Evolutionary conservation across 192 early-diverging fungal species (phyloP).

Genomic region (Coemansia sp.): DNA sequence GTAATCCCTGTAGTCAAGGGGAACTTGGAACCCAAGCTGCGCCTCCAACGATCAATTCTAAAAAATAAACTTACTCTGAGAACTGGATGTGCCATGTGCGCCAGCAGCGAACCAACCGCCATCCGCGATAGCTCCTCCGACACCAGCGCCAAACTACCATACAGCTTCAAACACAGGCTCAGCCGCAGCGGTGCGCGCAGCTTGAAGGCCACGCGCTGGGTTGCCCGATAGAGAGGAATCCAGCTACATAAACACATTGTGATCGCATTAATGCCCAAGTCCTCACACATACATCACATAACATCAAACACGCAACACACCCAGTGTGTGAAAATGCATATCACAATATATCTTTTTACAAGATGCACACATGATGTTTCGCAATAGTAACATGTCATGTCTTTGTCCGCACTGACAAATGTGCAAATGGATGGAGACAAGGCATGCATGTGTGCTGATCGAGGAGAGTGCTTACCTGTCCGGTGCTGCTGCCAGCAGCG

Average conservation of each 20-base stretch:
- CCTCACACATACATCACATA: slow-evolving; percentile 4
- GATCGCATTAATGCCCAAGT: slow-evolving; percentile 9
- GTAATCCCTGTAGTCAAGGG: no score
- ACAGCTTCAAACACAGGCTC: slow-evolving; percentile 49
- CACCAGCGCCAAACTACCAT: slow-evolving; percentile 40
- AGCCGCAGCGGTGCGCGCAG: slow-evolving; percentile 40
- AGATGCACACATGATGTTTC: background rate
- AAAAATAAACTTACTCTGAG: slow-evolving; percentile 28
- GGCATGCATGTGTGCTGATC: background rate
- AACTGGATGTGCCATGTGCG: slow-evolving; percentile 40
- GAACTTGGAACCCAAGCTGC: background rate
- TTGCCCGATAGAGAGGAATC: slow-evolving; percentile 37
- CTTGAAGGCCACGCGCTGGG: slow-evolving; percentile 43
- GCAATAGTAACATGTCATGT: background rate
- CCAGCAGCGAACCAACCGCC: slow-evolving; percentile 34
- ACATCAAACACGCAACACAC: background rate
- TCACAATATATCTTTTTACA: no score
- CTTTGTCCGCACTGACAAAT: no score
- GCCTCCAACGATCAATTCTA: background rate
- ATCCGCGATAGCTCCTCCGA: slow-evolving; percentile 24
- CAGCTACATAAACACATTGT: slow-evolving; percentile 24
- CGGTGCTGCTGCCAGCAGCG: slow-evolving; percentile 27
- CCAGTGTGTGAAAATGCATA: no score
- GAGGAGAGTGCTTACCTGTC: slow-evolving; percentile 19
- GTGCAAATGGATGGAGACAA: background rate